Conservation (phyloP, 1,139 yeast genomes). For the Petasospora rhodanensis region DNA sequence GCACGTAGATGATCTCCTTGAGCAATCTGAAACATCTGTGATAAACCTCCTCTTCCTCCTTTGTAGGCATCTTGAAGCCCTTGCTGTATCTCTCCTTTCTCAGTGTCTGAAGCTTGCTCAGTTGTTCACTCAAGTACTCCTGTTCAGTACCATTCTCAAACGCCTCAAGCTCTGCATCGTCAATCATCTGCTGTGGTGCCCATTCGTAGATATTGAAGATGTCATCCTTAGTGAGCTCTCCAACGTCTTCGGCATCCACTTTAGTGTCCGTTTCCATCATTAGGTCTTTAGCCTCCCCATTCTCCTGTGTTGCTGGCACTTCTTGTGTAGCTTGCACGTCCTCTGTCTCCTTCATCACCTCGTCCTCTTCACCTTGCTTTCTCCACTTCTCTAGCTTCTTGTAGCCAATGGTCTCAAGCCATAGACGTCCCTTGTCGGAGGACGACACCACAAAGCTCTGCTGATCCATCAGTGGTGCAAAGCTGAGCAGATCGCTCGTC, state of each 20-base stretch:
- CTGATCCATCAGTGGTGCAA: conserved; percentile 79
- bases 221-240: conserved; percentile 11
- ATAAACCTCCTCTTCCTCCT: conserved; percentile 46
- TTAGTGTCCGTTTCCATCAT: not conserved
- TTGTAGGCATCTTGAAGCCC: conserved; percentile 37
- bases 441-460: conserved; percentile 61
- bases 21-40: conserved; percentile 46
- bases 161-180: conserved; percentile 49
- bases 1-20: conserved; percentile 37
- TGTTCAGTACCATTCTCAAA: conserved; percentile 44
- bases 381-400: conserved; percentile 38
- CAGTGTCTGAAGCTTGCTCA: conserved; percentile 55
- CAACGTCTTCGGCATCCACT: conserved; percentile 2
- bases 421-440: conserved; percentile 60
- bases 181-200: conserved; percentile 48
- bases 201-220: conserved; percentile 43
- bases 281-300: not conserved
- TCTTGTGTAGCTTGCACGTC: not conserved
- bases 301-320: conserved; percentile 1
- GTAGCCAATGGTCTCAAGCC: conserved; percentile 75
- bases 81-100: conserved; percentile 55
- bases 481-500: conserved; percentile 59
- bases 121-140: conserved; percentile 49
- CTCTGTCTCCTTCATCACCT: conserved; percentile 1
- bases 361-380: conserved; percentile 8